Evolutionary conservation across 2,329 filamentous ascomycete genomes (phyloP), one percentile per base, ranked within the genome.

Genomic region (Myotisia sp.): DNA sequence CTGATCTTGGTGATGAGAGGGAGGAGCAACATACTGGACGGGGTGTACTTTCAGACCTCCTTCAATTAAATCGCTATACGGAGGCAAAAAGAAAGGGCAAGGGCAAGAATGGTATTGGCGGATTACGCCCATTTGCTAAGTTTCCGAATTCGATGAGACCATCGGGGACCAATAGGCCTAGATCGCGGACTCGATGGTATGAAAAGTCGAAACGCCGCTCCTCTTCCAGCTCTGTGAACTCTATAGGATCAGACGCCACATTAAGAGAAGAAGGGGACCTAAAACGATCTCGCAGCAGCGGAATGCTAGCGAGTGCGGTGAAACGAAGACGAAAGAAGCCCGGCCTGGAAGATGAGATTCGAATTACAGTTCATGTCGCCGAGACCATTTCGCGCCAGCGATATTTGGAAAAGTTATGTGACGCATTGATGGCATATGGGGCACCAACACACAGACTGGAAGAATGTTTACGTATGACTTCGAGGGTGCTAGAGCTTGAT

Each of bases 391-490:
- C 76, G 22, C 72, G 85, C 2, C 85, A 93, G 46, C 71, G 74
- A 36, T 94, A 92, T 52, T 67, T 94, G 8, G 69, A 86, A 36
- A 84, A 81, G 53, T 70, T 94, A 24, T 93, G 86, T 52, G 74
- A 76, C 26, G 82, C 82, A 1, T 62, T 94, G 38, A 94, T 94
- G 85, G 68, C 75, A 50, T 93, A 83, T 43, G 86, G 86, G 8
- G 86, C 86, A 1, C 86, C 86, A 1, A 92, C 85, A 0, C 86
- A 94, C 60, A 76, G 86, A 7, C 64, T 94, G 13, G 86, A 94
- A 55, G 64, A 92, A 52, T 93, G 92, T 54, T 77, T 94, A 72
- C 76, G 71, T 42, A 92, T 87, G 80, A 85, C 81, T 6, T 78
- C 86, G 1, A 71, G 81, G n/a, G 81, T 90, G 2, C 68, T 94